Evolutionary conservation across 1,284 basidiomycete species (phyloP).

Genomic region (Cryptococcus sp.): DNA sequence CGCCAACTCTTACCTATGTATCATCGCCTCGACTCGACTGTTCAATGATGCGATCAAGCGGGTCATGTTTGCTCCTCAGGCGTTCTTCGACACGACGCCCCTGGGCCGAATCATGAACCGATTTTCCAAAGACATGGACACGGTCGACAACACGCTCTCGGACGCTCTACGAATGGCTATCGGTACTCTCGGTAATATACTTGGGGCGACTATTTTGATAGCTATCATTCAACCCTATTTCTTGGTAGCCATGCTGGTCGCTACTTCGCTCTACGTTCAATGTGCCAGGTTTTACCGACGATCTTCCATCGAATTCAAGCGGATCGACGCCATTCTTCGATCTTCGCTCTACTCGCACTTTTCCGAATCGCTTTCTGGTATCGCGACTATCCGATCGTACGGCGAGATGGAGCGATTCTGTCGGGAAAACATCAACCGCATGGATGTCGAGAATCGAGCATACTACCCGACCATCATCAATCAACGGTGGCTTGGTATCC

Average conservation of each 20-base stretch:
- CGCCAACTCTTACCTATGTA: constrained; percentile 51
- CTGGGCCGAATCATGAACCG: constrained; percentile 84
- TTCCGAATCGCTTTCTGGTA: constrained; percentile 77
- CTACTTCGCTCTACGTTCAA: constrained; percentile 54
- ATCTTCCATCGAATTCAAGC: constrained; percentile 82
- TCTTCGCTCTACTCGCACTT: constrained; percentile 75
- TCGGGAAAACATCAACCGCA: constrained; percentile 65
- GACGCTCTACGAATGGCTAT: constrained; percentile 72
- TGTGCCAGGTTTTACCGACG: constrained; percentile 76
- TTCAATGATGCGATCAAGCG: constrained; percentile 57
- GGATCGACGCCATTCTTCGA: constrained; percentile 42
- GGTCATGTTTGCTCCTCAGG: constrained; percentile 70
- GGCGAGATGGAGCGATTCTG: constrained; percentile 65
- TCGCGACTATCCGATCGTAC: constrained; percentile 83
- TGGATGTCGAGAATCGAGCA: constrained; percentile 84
- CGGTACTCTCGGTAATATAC: constrained; percentile 31
- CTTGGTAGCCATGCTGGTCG: constrained; percentile 62
- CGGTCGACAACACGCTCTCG: constrained; percentile 63
- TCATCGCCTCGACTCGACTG: constrained; percentile 58
- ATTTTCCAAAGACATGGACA: constrained; percentile 76
- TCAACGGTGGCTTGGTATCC: constrained; percentile 80
- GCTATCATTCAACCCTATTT: constrained; percentile 76
- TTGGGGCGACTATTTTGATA: constrained; percentile 62
- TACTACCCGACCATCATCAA: constrained; percentile 67
- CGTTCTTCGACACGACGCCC: constrained; percentile 85